A percentile compares a stretch with the other conserved stretches of the same genome.
phyloP scores from a whole-genome alignment of 495 filamentous ascomycete genomes.

The Bryoglossum gracile region DNA sequence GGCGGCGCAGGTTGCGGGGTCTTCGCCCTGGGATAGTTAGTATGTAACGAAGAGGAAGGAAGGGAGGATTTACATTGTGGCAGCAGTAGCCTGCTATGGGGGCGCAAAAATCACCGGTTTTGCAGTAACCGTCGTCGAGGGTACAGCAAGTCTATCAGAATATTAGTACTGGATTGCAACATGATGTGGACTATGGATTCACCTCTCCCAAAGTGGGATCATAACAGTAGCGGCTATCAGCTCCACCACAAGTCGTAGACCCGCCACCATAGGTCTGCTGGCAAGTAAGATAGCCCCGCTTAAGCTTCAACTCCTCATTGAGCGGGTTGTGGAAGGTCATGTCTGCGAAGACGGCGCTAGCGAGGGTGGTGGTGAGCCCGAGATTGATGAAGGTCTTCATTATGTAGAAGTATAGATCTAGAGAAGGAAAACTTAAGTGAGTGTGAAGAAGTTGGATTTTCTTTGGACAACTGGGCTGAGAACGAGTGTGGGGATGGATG shows the following conservation, averaged over 20 bases:
- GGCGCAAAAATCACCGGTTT: conserved; percentile 10
- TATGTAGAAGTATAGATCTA: neutral
- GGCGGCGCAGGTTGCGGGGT: conserved; percentile 4
- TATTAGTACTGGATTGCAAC: too few relatives aligned
- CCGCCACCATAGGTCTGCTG: conserved; percentile 10
- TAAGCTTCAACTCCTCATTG: neutral
- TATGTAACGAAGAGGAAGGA: neutral
- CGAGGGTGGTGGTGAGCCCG: conserved; percentile 1
- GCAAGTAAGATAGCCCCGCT: conserved; percentile 6
- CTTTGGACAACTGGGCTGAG: neutral
- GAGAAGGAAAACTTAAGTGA: neutral
- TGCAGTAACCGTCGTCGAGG: conserved; percentile 16
- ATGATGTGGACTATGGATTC: too few relatives aligned
- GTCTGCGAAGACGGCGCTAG: conserved; percentile 25
- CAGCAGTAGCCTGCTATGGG: conserved; percentile 11
- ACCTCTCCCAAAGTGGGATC: conserved; percentile 15
- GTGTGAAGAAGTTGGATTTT: neutral
- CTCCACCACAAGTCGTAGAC: conserved; percentile 7
- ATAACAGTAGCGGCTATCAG: conserved; percentile 8
- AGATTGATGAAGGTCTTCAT: conserved; percentile 6
- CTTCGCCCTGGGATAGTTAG: neutral
- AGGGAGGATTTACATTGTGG: conserved; percentile 4
- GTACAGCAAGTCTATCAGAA: conserved; percentile 8
- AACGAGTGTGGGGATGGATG: neutral
- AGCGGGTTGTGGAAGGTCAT: conserved; percentile 16